These are phyloP conservation scores for Dictyostelium capitatum DNA, from an alignment of 78 protist species.

Conservation along the genomic window DNA sequence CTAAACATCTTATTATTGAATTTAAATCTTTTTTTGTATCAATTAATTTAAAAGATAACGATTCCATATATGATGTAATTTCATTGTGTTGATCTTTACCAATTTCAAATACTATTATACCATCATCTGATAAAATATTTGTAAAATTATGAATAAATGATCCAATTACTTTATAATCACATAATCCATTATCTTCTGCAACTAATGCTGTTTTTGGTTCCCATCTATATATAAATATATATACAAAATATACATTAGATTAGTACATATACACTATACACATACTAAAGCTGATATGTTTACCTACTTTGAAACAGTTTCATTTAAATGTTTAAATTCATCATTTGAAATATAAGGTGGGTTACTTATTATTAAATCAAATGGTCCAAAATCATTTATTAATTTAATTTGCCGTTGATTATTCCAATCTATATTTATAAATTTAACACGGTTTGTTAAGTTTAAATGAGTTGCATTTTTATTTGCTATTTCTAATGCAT, in stretches of 20 bases:
- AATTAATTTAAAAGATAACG: conserved; percentile 2
- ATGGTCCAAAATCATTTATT: neutral
- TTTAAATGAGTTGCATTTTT: conserved; percentile 10
- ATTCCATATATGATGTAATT: conserved; percentile 6
- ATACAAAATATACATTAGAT: too few species aligned
- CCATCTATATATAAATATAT: conserved; percentile 2
- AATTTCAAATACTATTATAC: conserved; percentile 46
- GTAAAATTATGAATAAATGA: neutral
- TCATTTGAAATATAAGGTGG: conserved; percentile 63
- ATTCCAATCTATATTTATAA: conserved; percentile 45
- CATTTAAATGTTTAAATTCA: conserved; percentile 31
- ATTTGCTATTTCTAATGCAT: conserved; percentile 49
- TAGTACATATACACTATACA: neutral
- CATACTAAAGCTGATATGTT: neutral
- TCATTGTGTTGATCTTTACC: conserved; percentile 47
- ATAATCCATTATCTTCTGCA: conserved; percentile 53
- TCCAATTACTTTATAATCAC: conserved; percentile 44
- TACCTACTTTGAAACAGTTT: conserved; percentile 9
- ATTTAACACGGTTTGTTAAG: neutral
- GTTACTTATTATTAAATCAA: conserved; percentile 53
- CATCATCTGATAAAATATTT: neutral
- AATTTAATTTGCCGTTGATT: neutral
- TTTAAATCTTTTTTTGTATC: conserved; percentile 33
- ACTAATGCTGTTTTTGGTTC: conserved; percentile 73
- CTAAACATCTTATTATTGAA: conserved; percentile 36